Conservation (phyloP, 1,284 basidiomycete species). For the Fomitopsis schrenkii region DNA sequence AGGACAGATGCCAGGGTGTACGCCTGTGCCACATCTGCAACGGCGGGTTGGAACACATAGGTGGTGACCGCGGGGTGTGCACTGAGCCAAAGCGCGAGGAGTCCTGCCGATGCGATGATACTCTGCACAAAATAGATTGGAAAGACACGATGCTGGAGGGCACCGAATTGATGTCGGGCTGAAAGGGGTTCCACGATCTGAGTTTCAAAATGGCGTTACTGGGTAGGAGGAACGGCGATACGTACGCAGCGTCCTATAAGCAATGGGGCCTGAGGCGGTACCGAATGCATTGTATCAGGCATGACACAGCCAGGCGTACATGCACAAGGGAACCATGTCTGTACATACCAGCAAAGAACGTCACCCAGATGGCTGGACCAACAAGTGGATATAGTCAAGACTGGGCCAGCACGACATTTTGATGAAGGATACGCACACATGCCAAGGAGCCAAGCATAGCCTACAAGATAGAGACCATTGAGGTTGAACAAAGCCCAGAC, state of each 20-base stretch:
- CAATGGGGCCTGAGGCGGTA: slow-evolving; percentile 45
- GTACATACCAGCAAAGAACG: slow-evolving; percentile 58
- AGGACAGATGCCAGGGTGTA: slow-evolving; percentile 54
- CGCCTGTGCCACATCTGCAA: slow-evolving; percentile 69
- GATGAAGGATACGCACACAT: slow-evolving; percentile 48
- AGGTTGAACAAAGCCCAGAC: slow-evolving; percentile 39
- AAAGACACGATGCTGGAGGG: slow-evolving; percentile 70
- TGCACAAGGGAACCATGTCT: background rate
- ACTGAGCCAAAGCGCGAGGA: slow-evolving; percentile 61
- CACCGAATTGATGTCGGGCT: slow-evolving; percentile 74
- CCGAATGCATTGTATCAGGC: background rate
- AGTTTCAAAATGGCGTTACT: background rate
- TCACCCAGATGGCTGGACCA: slow-evolving; percentile 54
- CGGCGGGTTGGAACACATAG: slow-evolving; percentile 41
- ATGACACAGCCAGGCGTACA: background rate
- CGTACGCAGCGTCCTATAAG: slow-evolving; percentile 53
- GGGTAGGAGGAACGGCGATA: slow-evolving; percentile 6
- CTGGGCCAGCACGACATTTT: background rate
- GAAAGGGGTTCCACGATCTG: background rate
- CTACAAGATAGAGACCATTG: slow-evolving; percentile 49
- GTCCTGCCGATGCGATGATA: slow-evolving; percentile 47
- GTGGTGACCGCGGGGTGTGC: slow-evolving; percentile 59
- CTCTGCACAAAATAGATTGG: slow-evolving; percentile 73
- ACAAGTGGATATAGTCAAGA: background rate
- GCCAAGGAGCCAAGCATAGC: slow-evolving; percentile 60